Base-by-base conservation (phyloP, 768 basidiomycete genomes). In the Lentinula raphanica region DNA sequence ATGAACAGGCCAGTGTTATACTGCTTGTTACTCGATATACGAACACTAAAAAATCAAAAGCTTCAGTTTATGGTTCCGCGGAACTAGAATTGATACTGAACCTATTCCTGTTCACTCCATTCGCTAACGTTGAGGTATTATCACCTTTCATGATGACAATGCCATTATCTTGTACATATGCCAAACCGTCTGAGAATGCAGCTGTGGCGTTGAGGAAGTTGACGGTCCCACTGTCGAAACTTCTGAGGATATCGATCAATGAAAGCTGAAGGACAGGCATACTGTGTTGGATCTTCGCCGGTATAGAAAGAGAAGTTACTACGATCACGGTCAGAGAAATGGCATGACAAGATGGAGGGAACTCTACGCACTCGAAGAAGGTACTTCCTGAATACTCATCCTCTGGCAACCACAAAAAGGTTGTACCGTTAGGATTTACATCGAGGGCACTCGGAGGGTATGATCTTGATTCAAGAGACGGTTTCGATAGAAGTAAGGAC, bases 1-100 rank as follows among this genome's bases (percentile, higher is more conserved):
- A 96, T 80, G 67, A 94, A 92, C 21, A 96, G 75, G 29, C 93
- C 93, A 9, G 86, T 83, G 59, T 83, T 88, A 67, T 90, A 91
- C 46, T 73, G 66, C 6, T 77, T 75, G 38, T 78, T 66, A 62
- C 85, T 87, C 46, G 83, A 84, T 68, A 96, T 85, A 45, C 93
- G 86, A 58, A 96, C 87, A 63, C 93, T 90, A 2, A 29, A 58
- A 2, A 29, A 58, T 3, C 5, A 42, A 45, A n/a, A 55, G 17
- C 21, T 12, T 53, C 23, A 35, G 7, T n/a, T 15, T 44, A 31
- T n/a, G 25, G 45, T 29, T 45, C 23, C 27, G 54, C 38, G 44
- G 40, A 32, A 45, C 9, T 45, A 50, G 6, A 42, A n/a, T 15
- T 27, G 8, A 3, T 35, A 50, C 17, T 59, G 45, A 35, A 86